Percentiles rank a stretch among this genome's conserved stretches.
Conservation (phyloP, 352 stramenopile genomes). For the Phytophthora rubi region DNA sequence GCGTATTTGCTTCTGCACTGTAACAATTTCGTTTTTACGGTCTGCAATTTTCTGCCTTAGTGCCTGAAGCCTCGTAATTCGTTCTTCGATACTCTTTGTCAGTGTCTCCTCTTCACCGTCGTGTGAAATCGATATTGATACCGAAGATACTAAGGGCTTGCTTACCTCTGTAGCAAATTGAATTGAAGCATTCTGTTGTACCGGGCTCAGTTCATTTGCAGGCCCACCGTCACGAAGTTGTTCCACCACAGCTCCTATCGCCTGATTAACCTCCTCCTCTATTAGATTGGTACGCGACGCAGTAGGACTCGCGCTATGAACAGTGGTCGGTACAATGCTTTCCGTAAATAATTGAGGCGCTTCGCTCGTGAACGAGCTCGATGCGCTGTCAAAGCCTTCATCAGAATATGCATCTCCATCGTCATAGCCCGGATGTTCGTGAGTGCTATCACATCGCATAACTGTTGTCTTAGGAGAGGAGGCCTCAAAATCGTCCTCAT, state of each 20-base stretch:
- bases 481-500: too few species aligned
- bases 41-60: conserved; percentile 51
- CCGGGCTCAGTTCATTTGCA: neutral
- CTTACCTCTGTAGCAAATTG: conserved; percentile 8
- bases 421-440: conserved; percentile 7
- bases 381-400: conserved; percentile 45
- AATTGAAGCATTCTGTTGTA: conserved; percentile 1
- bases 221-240: conserved; percentile 10
- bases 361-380: conserved; percentile 17
- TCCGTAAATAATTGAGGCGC: neutral
- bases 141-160: conserved; percentile 10
- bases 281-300: neutral
- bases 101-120: conserved; percentile 49
- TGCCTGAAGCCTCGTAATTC: conserved; percentile 50
- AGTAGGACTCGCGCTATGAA: neutral
- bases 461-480: too few species aligned
- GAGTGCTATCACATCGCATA: neutral
- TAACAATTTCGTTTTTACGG: conserved; percentile 49
- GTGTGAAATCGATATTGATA: conserved; percentile 28
- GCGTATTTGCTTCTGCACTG: conserved; percentile 55
- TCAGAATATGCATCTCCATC: conserved; percentile 41
- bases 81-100: conserved; percentile 73
- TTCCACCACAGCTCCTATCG: conserved; percentile 16
- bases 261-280: conserved; percentile 20
- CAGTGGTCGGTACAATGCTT: neutral